phyloP scores from a whole-genome alignment of 768 basidiomycete species.

The Naganishia kalamii region DNA sequence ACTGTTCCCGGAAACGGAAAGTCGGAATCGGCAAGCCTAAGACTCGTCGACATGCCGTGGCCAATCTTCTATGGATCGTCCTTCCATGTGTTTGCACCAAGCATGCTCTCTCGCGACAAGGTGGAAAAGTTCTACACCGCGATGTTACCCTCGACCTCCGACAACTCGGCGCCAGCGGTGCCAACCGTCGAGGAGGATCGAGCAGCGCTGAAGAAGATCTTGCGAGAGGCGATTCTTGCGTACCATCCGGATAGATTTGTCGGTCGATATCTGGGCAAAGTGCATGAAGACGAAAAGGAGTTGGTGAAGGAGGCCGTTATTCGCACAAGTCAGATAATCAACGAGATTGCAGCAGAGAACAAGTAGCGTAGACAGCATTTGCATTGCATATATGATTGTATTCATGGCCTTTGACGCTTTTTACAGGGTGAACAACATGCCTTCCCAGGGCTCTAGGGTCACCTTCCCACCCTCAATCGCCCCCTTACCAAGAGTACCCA shows the following conservation, averaged over 20 bases:
- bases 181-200: conserved; percentile 25
- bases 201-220: conserved; percentile 52
- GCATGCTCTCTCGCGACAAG: conserved; percentile 25
- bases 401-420: background rate
- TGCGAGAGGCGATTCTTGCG: conserved; percentile 56
- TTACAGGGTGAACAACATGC: conserved; percentile 16
- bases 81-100: conserved; percentile 13
- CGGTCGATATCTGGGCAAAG: conserved; percentile 32
- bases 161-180: background rate
- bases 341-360: conserved; percentile 33
- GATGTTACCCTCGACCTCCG: conserved; percentile 18
- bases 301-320: conserved; percentile 44
- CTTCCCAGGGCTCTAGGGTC: conserved; percentile 8
- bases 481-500: conserved; percentile 11
- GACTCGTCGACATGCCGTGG: conserved; percentile 42
- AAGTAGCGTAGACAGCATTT: background rate
- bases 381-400: no score
- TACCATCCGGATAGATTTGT: conserved; percentile 48
- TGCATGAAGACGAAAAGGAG: conserved; percentile 35
- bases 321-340: conserved; percentile 38
- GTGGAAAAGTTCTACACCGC: conserved; percentile 32
- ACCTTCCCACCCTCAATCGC: background rate
- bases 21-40: conserved; percentile 24
- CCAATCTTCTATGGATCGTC: conserved; percentile 33
- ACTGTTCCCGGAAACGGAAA: background rate